These are phyloP conservation scores for Ascomycota sp. DNA, from an alignment of 2,329 filamentous ascomycete genomes.

Conservation along the genomic window DNA sequence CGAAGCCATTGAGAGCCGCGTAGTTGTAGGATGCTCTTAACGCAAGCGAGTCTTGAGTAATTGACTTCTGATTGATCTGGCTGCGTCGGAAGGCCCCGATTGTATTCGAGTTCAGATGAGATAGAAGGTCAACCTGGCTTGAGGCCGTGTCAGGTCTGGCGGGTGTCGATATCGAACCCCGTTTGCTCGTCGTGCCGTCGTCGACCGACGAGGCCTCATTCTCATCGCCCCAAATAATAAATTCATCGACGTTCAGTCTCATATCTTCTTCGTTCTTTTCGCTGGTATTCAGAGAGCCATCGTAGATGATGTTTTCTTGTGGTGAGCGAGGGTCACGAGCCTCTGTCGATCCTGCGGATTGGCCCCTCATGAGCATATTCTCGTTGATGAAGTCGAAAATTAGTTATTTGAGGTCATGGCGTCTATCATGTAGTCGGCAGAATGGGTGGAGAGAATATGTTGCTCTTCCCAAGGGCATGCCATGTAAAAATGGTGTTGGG, in stretches of 20 bases:
- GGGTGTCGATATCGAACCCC: conserved; percentile 30
- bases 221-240: conserved; percentile 45
- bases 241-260: conserved; percentile 47
- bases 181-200: conserved; percentile 29
- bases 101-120: conserved; percentile 44
- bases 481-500: conserved; percentile 33
- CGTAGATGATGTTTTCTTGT: conserved; percentile 35
- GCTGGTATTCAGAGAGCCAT: conserved; percentile 18
- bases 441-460: conserved; percentile 38
- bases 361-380: conserved; percentile 27
- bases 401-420: conserved; percentile 41
- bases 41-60: conserved; percentile 40
- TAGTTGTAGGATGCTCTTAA: conserved; percentile 39
- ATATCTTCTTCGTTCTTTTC: conserved; percentile 44
- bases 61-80: conserved; percentile 40
- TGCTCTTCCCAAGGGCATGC: conserved; percentile 20
- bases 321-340: conserved; percentile 53
- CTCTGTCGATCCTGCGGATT: conserved; percentile 52
- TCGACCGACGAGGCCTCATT: conserved; percentile 39
- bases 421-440: conserved; percentile 60
- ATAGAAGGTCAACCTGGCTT: conserved; percentile 25
- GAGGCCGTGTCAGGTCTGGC: conserved; percentile 25
- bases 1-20: conserved; percentile 40
- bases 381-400: conserved; percentile 38
- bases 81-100: conserved; percentile 62